Percentiles rank a stretch among this genome's conserved stretches.
Conservation (phyloP, 1,139 yeast genomes). For the Dujonia santamariae region DNA sequence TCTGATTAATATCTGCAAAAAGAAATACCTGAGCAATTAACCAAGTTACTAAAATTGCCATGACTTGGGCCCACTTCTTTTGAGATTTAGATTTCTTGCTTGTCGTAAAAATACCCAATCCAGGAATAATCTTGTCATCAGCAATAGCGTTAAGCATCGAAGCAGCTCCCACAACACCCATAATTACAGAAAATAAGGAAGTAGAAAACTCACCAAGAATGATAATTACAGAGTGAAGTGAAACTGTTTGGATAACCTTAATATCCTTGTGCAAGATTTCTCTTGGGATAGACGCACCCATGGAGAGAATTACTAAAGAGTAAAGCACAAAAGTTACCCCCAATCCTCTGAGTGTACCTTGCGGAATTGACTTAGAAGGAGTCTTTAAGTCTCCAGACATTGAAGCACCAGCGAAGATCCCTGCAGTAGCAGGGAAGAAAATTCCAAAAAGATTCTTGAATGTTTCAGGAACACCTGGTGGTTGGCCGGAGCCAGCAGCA, state of each 20-base stretch:
- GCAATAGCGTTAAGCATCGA: slow-evolving; percentile 88
- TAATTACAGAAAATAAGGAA: slow-evolving; percentile 84
- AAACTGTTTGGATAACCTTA: slow-evolving; percentile 80
- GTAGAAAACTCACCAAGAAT: slow-evolving; percentile 90
- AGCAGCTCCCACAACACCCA: slow-evolving; percentile 95
- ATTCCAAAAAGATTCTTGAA: slow-evolving; percentile 88
- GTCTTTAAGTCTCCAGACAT: slow-evolving; percentile 93
- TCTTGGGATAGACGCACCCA: slow-evolving; percentile 81
- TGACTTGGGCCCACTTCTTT: slow-evolving; percentile 52
- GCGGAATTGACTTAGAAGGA: slow-evolving; percentile 87
- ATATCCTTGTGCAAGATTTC: slow-evolving; percentile 71
- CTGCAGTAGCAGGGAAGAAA: slow-evolving; percentile 97
- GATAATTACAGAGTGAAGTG: slow-evolving; percentile 64
- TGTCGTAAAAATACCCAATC: slow-evolving; percentile 56
- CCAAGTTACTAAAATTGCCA: slow-evolving; percentile 68
- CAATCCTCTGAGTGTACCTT: slow-evolving; percentile 84
- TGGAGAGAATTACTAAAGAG: slow-evolving; percentile 67
- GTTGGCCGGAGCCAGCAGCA: slow-evolving; percentile 83
- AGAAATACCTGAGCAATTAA: slow-evolving; percentile 76
- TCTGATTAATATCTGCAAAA: slow-evolving; percentile 86
- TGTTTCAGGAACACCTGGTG: slow-evolving; percentile 56
- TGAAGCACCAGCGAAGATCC: slow-evolving; percentile 97
- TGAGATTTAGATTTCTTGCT: slow-evolving; percentile 36
- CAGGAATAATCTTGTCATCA: slow-evolving; percentile 80
- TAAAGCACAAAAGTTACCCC: slow-evolving; percentile 72